phyloP scores from a whole-genome alignment of 441 rosid species.

The Geranium incanum region DNA sequence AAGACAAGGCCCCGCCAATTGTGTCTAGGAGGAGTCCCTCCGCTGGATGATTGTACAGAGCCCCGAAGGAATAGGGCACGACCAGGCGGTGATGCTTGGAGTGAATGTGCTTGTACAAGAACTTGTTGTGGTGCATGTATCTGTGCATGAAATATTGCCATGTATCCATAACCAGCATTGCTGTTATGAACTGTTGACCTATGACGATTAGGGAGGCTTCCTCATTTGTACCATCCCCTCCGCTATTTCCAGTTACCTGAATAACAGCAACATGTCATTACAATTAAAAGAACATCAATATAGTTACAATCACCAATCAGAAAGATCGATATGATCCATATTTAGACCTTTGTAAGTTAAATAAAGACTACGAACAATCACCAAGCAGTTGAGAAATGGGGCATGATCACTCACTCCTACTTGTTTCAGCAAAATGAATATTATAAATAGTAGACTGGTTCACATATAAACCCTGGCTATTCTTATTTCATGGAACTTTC shows the following conservation, averaged over 20 bases:
- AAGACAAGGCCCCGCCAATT: slow-evolving; percentile 84
- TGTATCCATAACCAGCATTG: slow-evolving; percentile 77
- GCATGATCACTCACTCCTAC: background rate
- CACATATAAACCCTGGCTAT: no score
- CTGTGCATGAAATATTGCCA: slow-evolving; percentile 94
- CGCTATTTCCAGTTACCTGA: slow-evolving; percentile 62
- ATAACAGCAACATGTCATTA: slow-evolving; percentile 8
- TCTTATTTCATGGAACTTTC: no score
- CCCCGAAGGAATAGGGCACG: slow-evolving; percentile 86
- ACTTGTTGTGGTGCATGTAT: slow-evolving; percentile 85
- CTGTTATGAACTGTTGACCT: slow-evolving; percentile 56
- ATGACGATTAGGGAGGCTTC: slow-evolving; percentile 42
- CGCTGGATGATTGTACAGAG: slow-evolving; percentile 64
- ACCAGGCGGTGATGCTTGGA: slow-evolving; percentile 85
- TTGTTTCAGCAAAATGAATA: background rate
- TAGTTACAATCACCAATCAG: background rate
- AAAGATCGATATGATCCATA: background rate
- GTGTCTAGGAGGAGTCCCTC: slow-evolving; percentile 91
- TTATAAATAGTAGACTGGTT: no score
- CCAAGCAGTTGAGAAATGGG: background rate
- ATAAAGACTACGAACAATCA: no score
- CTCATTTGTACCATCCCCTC: slow-evolving; percentile 26
- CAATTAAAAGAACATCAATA: slow-evolving; percentile 2
- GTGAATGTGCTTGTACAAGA: slow-evolving; percentile 73
- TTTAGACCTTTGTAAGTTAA: background rate